Evolutionary conservation across 306 rosid species (phyloP), one percentile per base, ranked within the genome.

Genomic region (Trifolium fragiferum): DNA sequence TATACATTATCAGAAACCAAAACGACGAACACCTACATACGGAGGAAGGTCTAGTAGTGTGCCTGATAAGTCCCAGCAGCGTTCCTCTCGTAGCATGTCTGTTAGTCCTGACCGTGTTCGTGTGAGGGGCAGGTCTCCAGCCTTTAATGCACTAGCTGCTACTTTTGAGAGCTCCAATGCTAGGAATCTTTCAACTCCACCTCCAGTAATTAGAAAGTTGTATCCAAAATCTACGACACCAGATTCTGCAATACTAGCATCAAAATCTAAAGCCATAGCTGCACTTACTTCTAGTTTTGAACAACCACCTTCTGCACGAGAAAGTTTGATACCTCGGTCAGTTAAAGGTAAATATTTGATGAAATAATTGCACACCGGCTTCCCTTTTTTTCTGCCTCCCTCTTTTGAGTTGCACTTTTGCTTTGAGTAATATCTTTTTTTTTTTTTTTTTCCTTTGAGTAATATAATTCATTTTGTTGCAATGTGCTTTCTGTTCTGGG

Each of bases 121-220:
- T 66, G 98, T 89, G 66, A 82, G 99, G 83, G 99, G 99, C 8
- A 89, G 99, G 75, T 95, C 99, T 80, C 99, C 99, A 54, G 98
- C 99, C 76, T 95, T 95, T 75, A 95, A 89, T 76, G 93, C 96
- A 21, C 73, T 95, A 66, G 98, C 99, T 66, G 96, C 99, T 78
- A 88, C 66, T 71, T 95, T 95, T 51, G 99, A 95, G 87, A 87
- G 64, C 61, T 57, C 90, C 57, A 89, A 68, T 70, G 73, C 77
- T 20, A 81, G 99, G 75, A 95, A 95, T 84, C 98, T 95, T 66
- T 95, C 99, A 77, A 92, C 98, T 75, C 99, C 99, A 57, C 99
- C 99, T 59, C 99, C 98, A 44, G 72, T 90, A 15, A 75, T 81
- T 44, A 87, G 93, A 86, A 95, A 95, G 71, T 75, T 92, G 65